Base-by-base conservation (phyloP, 2,329 filamentous ascomycete species). In the Pseudopyricularia cyperi region DNA sequence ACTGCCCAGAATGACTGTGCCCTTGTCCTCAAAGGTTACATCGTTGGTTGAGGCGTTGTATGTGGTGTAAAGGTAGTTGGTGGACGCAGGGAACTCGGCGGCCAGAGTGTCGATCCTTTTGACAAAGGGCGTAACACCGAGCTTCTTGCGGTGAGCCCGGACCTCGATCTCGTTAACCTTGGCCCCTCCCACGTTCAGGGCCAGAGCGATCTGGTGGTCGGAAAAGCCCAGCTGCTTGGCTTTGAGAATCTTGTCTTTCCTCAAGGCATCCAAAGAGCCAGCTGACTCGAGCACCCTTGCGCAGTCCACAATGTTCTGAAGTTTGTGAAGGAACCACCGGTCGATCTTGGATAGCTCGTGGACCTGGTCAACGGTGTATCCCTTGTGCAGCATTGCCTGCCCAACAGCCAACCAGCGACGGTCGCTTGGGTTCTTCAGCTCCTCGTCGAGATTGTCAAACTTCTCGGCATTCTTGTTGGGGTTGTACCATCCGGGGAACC, bases 141-240 rank as follows among this genome's bases (percentile, higher is more conserved):
- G 93, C 67, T 82, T 79, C 72, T 87, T 83, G 65, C 93, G 82
- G 64, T 82, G 79, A 55, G 88, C 87, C 57, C 93, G 88, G 53
- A 97, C 90, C 62, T 93, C 82, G 60, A 95, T 86, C 71, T 98
- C 93, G 35, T 84, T 86, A 66, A 85, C 84, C 19, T 51, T 46
- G 26, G 44, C 50, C 7, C 50, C 50, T 6, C 37, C 50, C 11
- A 51, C 50, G 61, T 87, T 85, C 60, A 95, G 87, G 32, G 89
- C 87, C 55, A 80, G 76, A 51, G 89, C 88, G 62, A 98, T 97
- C 71, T 98, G 93, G 71, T 83, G 87, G 67, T 98, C 93, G 52
- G 88, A 95, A 79, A 98, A 98, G 57, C 93, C 93, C 68, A 95
- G 79, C 76, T 96, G 95, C 83, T 98, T 98, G 52, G 93, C 87